Evolutionary conservation across 495 filamentous ascomycete species (phyloP), one percentile per base, ranked within the genome.

Genomic region (Trypethelium eluteriae): DNA sequence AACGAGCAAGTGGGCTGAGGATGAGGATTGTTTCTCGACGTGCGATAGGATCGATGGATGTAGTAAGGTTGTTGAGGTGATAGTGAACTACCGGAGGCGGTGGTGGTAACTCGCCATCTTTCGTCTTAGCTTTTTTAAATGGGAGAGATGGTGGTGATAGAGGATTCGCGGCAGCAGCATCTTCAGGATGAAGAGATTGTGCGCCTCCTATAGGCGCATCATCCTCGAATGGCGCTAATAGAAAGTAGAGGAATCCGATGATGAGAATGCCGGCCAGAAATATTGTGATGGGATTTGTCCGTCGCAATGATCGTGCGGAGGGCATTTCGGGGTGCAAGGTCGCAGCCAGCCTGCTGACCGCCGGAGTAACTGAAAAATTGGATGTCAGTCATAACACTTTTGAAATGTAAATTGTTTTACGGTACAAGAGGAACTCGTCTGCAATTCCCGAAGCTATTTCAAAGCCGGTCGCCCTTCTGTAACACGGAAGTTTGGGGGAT

Each of bases 41-140:
- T 47, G 75, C 82, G 64, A 89, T 79, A 2, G 94, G 87, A 69
- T 89, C 81, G 59, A 79, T 73, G 38, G 92, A 88, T 66, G 88
- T 90, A 47, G 93, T 96, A 68, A 98, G 82, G 75, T 89, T 90
- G 80, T 97, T 98, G 72, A 98, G 85, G 72, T 96, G 84, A 81
- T 97, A 98, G 76, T 91, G 94, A 14, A 90, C 85, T 35, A 98
- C 92, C n/a, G 93, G 93, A 25, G 93, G 92, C 14, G 91, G 86
- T 41, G 83, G 79, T 47, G 83, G 78, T 57, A 78, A 68, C 66
- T 81, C 78, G 49, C 85, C 85, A 25, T 67, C 66, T 67, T 72
- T 70, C 2, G 72, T 66, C 57, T 86, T 84, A 46, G 83, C 77
- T 77, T 93, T 92, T 70, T 85, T 79, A 77, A 92, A 93, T n/a